Percentiles rank a stretch among this genome's conserved stretches.
Conservation (phyloP, 2,329 filamentous ascomycete species). For the Colletotrichum sojae region DNA sequence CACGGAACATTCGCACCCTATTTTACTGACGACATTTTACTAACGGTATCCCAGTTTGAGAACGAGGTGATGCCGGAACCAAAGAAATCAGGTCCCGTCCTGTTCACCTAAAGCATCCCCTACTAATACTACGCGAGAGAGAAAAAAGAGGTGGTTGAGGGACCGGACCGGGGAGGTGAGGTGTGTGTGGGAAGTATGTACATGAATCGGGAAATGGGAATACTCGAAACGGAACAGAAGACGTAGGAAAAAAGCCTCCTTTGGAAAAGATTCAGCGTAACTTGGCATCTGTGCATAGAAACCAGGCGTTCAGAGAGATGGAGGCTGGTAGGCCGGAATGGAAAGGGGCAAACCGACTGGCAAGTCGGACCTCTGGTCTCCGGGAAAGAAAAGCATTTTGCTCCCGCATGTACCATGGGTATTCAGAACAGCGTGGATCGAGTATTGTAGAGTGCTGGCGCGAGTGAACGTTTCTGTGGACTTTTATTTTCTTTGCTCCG, state of each 20-base stretch:
- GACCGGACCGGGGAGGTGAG: too few relatives aligned
- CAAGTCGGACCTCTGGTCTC: slow-evolving; percentile 15
- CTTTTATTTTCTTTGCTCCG: too few relatives aligned
- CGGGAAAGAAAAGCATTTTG: neutral
- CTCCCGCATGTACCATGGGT: neutral
- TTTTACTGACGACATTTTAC: slow-evolving; percentile 13
- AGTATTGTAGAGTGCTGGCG: neutral
- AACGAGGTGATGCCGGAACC: slow-evolving; percentile 53
- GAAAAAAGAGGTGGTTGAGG: neutral
- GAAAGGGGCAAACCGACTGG: slow-evolving; percentile 10
- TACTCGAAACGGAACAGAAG: slow-evolving; percentile 14
- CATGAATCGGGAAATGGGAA: neutral
- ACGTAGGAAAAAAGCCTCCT: neutral
- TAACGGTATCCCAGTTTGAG: slow-evolving; percentile 53
- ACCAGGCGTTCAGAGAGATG: slow-evolving; percentile 35
- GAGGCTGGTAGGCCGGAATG: slow-evolving; percentile 12
- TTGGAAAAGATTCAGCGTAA: slow-evolving; percentile 10
- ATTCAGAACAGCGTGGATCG: slow-evolving; percentile 1
- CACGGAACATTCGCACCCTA: slow-evolving; percentile 33
- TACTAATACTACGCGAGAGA: neutral
- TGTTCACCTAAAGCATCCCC: slow-evolving; percentile 56
- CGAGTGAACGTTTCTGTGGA: too few relatives aligned
- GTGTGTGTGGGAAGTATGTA: neutral
- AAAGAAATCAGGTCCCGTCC: slow-evolving; percentile 49
- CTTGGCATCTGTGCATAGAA: slow-evolving; percentile 36